Base-by-base conservation (phyloP, 805 yeast species). In the Candida maris region DNA sequence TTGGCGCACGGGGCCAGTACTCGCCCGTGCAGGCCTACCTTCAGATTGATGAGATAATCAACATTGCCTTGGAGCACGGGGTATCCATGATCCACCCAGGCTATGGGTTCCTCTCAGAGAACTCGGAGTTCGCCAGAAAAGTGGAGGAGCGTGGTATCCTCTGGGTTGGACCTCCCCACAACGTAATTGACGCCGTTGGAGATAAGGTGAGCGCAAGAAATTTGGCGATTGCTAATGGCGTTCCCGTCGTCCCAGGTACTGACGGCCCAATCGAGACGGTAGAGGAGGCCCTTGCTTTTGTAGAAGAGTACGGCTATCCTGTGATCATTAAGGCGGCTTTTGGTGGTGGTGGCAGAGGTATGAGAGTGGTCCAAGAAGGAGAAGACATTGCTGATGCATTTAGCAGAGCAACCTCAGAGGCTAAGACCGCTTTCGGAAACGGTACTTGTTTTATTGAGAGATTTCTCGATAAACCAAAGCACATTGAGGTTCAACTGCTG, bases 341-440 rank as follows among this genome's bases (percentile, higher is more conserved):
- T 58, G 98, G 98, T 62, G 98, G 98, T 68, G 98, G 98, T 73
- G 98, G 98, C 59, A 81, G 97, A 68, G 98, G 98, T 76, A 93
- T 91, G 97, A 81, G 98, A 70, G 98, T 91, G 34, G 98, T 91
- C 30, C 75, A 94, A 57, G 96, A 91, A 65, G 97, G 96, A 54
- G 98, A 93, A 52, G 86, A 81, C 62, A 77, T 91, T 41, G 81
- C 61, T 30, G 97, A 91, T 61, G 97, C 97, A 24, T 91, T 93
- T 70, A 67, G 73, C 55, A 82, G 98, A 67, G 97, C 97, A 23
- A 78, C 83, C 20, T 84, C 95, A 30, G 98, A 91, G 71, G 97
- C 97, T 42, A 73, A 79, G 55, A 77, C 96, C 26, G 81, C 98
- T n/a, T 91, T 91, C 51, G 98, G 98, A 59, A 88, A 91, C 61